phyloP scores from a whole-genome alignment of 148 eudicot species.

The Vaccinium darrowii region DNA sequence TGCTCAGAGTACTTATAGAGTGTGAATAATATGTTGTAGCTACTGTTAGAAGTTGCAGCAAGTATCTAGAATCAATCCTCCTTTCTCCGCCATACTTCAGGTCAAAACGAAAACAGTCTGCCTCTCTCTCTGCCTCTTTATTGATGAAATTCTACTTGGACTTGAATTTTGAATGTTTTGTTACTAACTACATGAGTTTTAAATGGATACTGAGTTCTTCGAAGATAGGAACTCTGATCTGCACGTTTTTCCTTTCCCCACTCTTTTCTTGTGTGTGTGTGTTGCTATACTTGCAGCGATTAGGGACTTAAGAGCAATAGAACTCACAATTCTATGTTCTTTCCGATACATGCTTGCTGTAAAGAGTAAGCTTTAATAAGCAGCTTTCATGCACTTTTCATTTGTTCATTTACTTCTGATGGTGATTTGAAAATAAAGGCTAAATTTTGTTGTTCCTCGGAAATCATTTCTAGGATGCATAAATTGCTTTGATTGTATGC shows the following conservation, averaged over 20 bases:
- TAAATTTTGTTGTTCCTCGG: neutral
- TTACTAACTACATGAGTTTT: neutral
- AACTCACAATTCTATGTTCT: neutral
- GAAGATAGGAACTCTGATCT: neutral
- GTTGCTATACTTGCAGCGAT: neutral
- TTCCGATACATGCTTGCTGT: neutral
- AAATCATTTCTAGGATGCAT: neutral
- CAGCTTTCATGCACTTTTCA: neutral
- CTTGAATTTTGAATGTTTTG: neutral
- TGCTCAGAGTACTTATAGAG: neutral
- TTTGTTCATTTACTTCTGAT: constrained; percentile 8
- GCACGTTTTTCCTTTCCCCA: no score
- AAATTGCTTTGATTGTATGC: neutral
- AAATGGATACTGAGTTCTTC: constrained; percentile 2
- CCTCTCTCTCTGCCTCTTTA: neutral
- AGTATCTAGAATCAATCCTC: neutral
- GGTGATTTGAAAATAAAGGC: neutral
- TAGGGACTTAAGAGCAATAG: neutral
- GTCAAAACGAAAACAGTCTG: neutral
- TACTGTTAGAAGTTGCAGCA: neutral
- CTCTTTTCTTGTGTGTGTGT: neutral
- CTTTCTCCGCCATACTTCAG: neutral
- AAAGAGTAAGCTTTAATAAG: neutral
- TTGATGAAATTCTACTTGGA: neutral
- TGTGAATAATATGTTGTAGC: neutral